phyloP scores from a whole-genome alignment of 1,284 basidiomycete species.

The Neonothopanus nambi region DNA sequence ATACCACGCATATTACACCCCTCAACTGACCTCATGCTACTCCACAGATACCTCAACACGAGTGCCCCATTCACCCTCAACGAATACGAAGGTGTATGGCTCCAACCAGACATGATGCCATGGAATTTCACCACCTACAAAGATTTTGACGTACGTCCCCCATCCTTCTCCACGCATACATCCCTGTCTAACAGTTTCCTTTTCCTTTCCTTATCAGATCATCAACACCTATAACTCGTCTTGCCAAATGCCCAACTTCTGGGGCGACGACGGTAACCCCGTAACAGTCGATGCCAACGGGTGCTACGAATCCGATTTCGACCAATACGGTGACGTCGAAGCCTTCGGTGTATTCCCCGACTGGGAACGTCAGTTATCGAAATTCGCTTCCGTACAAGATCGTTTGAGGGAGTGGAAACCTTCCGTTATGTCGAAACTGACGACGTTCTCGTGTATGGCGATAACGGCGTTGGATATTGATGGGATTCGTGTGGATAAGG shows the following conservation, averaged over 20 bases:
- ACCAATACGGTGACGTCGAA: constrained; percentile 93
- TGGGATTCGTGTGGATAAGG: constrained; percentile 92
- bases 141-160: constrained; percentile 68
- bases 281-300: constrained; percentile 62
- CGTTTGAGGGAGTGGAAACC: constrained; percentile 81
- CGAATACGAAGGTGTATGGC: constrained; percentile 79
- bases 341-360: constrained; percentile 93
- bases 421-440: constrained; percentile 53
- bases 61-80: constrained; percentile 77
- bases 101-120: constrained; percentile 72
- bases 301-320: constrained; percentile 82
- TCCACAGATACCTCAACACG: constrained; percentile 69
- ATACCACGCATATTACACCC: constrained; percentile 24
- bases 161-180: background rate
- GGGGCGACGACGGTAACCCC: constrained; percentile 70
- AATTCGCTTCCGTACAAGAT: constrained; percentile 93
- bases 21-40: constrained; percentile 5
- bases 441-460: constrained; percentile 79
- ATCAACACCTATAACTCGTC: constrained; percentile 68
- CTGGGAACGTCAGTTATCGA: constrained; percentile 90
- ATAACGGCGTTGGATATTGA: constrained; percentile 87
- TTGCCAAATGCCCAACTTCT: constrained; percentile 78
- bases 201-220: constrained; percentile 38
- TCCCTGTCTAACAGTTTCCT: too few species aligned
- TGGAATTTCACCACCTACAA: constrained; percentile 85